These are phyloP conservation scores for Cardamine occulta DNA, from an alignment of 345 rosid species.

Conservation along the genomic window DNA sequence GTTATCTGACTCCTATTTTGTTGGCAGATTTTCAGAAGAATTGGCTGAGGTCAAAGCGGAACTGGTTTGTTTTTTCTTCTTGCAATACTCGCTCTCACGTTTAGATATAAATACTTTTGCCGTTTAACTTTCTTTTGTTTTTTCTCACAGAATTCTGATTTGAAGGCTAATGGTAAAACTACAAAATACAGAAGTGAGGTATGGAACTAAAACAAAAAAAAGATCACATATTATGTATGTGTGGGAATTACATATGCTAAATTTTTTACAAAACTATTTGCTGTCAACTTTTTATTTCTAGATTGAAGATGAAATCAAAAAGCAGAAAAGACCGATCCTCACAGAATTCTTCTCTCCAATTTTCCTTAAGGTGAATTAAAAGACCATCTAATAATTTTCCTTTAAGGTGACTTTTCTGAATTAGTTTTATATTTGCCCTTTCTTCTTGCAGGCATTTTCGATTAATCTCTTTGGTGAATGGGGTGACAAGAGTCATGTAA, in stretches of 20 bases:
- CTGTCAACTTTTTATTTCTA: slow-evolving; percentile 31
- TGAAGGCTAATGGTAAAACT: slow-evolving; percentile 54
- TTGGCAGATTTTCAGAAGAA: slow-evolving; percentile 72
- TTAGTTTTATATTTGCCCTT: slow-evolving; percentile 25
- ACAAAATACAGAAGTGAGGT: slow-evolving; percentile 66
- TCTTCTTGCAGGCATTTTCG: slow-evolving; percentile 88
- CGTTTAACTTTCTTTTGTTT: slow-evolving; percentile 20
- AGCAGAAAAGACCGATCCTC: slow-evolving; percentile 74
- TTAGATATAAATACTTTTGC: slow-evolving; percentile 15
- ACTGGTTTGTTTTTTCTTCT: slow-evolving; percentile 58
- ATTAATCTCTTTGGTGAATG: slow-evolving; percentile 96
- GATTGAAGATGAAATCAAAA: slow-evolving; percentile 77
- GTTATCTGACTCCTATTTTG: slow-evolving; percentile 18
- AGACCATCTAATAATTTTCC: neutral
- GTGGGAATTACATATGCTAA: neutral
- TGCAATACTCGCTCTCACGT: neutral
- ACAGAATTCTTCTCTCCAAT: slow-evolving; percentile 87
- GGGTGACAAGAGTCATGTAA: slow-evolving; percentile 99
- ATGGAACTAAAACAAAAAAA: neutral
- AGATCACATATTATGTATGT: neutral
- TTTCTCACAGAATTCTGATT: slow-evolving; percentile 68
- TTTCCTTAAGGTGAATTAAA: slow-evolving; percentile 67
- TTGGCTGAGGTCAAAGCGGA: slow-evolving; percentile 90
- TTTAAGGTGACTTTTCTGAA: neutral
- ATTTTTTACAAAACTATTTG: neutral